Percentiles rank a stretch among this genome's conserved stretches.
phyloP scores from a whole-genome alignment of 306 rosid species.

The Vigna angularis region DNA sequence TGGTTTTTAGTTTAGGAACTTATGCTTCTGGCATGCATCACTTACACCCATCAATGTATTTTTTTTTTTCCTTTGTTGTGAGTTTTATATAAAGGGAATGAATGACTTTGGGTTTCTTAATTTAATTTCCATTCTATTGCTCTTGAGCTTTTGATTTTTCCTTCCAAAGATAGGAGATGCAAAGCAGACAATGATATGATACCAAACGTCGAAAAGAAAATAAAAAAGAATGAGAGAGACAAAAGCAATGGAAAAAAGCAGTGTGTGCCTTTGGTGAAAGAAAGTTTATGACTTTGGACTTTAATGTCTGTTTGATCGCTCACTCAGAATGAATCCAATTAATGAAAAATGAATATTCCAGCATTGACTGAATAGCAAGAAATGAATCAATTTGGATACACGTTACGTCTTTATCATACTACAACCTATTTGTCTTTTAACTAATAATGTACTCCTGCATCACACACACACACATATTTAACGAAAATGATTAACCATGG shows the following conservation, averaged over 20 bases:
- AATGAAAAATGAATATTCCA: constrained; percentile 23
- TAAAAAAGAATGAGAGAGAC: constrained; percentile 21
- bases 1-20: constrained; percentile 30
- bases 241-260: constrained; percentile 43
- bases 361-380: constrained; percentile 32
- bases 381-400: constrained; percentile 40
- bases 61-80: constrained; percentile 44
- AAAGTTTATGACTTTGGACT: constrained; percentile 50
- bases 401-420: constrained; percentile 6
- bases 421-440: constrained; percentile 2
- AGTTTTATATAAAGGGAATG: constrained; percentile 44
- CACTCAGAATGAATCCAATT: background rate
- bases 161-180: constrained; percentile 48
- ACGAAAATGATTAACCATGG: background rate
- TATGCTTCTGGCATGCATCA: constrained; percentile 91
- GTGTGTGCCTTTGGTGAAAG: constrained; percentile 40
- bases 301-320: constrained; percentile 21
- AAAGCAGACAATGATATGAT: constrained; percentile 54
- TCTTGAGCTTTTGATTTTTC: constrained; percentile 45
- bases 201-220: constrained; percentile 46
- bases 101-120: constrained; percentile 34
- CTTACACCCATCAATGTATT: constrained; percentile 88
- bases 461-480: background rate
- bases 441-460: background rate
- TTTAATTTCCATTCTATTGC: background rate